Evolutionary conservation across 2,329 filamentous ascomycete species (phyloP).

Genomic region (Dryadomyces quercivorus): DNA sequence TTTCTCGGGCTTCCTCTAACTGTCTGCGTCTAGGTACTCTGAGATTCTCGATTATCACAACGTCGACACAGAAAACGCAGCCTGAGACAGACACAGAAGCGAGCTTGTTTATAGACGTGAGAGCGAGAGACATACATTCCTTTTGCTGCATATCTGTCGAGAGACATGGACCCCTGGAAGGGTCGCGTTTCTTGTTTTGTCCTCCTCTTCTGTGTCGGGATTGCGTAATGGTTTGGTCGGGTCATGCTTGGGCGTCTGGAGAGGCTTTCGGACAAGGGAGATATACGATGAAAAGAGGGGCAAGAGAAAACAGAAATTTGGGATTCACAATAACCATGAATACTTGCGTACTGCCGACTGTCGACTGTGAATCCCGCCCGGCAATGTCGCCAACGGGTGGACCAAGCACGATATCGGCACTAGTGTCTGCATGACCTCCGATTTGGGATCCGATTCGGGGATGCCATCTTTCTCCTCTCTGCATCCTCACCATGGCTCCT

Average conservation of each 20-base stretch:
- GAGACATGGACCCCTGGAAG: not conserved
- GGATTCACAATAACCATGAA: no score
- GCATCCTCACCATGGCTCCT: conserved; percentile 11
- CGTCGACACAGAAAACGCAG: conserved; percentile 46
- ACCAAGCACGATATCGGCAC: no score
- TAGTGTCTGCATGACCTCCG: no score
- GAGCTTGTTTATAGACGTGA: not conserved
- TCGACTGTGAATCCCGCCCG: no score
- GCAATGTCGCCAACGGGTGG: no score
- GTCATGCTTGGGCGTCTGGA: not conserved
- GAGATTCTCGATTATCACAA: conserved; percentile 99
- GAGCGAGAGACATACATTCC: no score
- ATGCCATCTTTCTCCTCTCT: not conserved
- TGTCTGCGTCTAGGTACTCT: conserved; percentile 92
- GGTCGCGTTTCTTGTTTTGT: not conserved
- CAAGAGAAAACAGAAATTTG: not conserved
- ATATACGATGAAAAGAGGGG: not conserved
- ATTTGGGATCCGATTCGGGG: no score
- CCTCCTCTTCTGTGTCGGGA: not conserved
- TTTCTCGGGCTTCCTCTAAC: not conserved
- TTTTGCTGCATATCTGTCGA: no score
- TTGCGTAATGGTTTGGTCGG: not conserved
- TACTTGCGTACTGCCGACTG: no score
- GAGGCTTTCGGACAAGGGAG: not conserved
- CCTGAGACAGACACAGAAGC: conserved; percentile 23